Base-by-base conservation (phyloP, 805 yeast genomes). In the Candida khao-thaluensis region DNA sequence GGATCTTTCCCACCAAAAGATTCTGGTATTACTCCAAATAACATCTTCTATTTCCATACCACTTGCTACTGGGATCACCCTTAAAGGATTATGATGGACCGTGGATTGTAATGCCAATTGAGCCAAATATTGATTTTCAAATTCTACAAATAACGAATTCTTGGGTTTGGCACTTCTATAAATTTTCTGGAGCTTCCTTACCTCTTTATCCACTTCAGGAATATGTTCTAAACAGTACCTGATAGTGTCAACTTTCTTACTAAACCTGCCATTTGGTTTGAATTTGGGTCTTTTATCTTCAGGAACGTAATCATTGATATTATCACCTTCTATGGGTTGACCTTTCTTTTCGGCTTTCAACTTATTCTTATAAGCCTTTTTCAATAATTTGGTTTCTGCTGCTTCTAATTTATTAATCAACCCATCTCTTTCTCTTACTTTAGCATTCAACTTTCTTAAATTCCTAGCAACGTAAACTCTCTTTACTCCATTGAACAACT, bases 401-500 rank as follows among this genome's bases (percentile, higher is more conserved):
- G 55, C 63, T 59, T 91, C 99, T 38, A 91, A 70, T 50, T 71
- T 72, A 43, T 53, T 48, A 3, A 84, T 87, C 45, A 86, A 60
- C 14, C 59, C 59, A 26, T 76, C 75, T 57, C 98, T 80, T 50
- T 76, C 66, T 12, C 63, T 56, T 23, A 86, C 83, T 51, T 74
- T 72, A 23, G 68, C 61, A 6, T 69, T 77, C 42, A 91, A 71
- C 26, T 72, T 62, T 40, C 72, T 72, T 60, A 45, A 69, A 59
- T 79, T 80, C 56, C 95, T 76, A 20, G 90, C 80, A 31, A 89
- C 81, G 80, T 89, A 86, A 35, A 91, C 83, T 45, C 79, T 71
- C 53, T 78, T 83, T 28, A 88, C 95, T 47, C 95, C 96, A 30
- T 79, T 81, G 54, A 88, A 90, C 41, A 90, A 57, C 55, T 82